Percentiles rank a stretch among this genome's conserved stretches.
Conservation (phyloP, 805 yeast species). For the Spathaspora gorwiae region DNA sequence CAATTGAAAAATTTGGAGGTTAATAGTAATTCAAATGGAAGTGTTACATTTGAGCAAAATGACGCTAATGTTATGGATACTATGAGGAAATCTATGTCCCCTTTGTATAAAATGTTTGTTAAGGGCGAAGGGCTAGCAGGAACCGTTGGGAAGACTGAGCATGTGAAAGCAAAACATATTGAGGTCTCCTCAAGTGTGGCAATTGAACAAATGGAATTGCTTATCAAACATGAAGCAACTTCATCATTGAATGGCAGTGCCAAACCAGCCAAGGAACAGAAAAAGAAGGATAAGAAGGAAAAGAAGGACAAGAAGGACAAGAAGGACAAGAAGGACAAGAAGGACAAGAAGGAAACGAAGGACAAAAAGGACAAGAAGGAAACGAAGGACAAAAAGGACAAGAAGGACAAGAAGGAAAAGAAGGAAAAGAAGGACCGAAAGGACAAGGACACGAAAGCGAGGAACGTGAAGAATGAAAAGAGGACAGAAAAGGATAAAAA, state of each 20-base stretch:
- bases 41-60: slow-evolving; percentile 52
- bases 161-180: slow-evolving; percentile 12
- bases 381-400: slow-evolving; percentile 15
- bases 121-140: slow-evolving; percentile 83
- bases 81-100: slow-evolving; percentile 51
- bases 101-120: slow-evolving; percentile 81
- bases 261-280: slow-evolving; percentile 16
- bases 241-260: slow-evolving; percentile 9
- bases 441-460: neutral
- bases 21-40: slow-evolving; percentile 19
- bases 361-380: slow-evolving; percentile 17
- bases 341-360: slow-evolving; percentile 18
- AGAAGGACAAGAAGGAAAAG: slow-evolving; percentile 16
- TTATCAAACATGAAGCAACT: neutral
- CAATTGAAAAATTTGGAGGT: slow-evolving; percentile 78
- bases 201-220: slow-evolving; percentile 10
- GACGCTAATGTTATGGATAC: slow-evolving; percentile 42
- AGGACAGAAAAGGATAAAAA: slow-evolving; percentile 15
- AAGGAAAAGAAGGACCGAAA: slow-evolving; percentile 14
- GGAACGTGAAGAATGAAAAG: slow-evolving; percentile 2
- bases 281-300: slow-evolving; percentile 23
- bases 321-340: slow-evolving; percentile 18
- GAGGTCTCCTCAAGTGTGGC: slow-evolving; percentile 8
- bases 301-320: slow-evolving; percentile 20
- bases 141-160: slow-evolving; percentile 48